These are phyloP conservation scores for Coemansia sp. DNA, from an alignment of 192 early-diverging fungal species.

Conservation along the genomic window DNA sequence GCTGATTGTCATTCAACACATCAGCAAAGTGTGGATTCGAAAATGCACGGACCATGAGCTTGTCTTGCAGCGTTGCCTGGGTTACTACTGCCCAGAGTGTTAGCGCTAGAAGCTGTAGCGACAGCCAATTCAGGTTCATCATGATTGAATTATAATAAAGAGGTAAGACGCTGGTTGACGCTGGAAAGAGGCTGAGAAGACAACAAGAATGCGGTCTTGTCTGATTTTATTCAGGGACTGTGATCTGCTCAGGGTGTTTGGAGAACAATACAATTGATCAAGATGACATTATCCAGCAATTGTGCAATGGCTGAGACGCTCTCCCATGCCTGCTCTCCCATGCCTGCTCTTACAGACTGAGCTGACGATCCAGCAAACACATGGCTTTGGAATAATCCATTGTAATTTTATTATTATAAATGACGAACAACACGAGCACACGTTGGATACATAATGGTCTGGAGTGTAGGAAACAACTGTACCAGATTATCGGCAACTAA, in stretches of 20 bases:
- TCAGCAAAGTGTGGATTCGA: slow-evolving; percentile 34
- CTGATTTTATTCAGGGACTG: too few relatives aligned
- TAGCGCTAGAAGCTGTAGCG: neutral
- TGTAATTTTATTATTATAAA: neutral
- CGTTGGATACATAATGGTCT: neutral
- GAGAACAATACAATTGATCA: neutral
- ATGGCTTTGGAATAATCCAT: too few relatives aligned
- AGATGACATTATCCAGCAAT: neutral
- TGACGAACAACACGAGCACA: neutral
- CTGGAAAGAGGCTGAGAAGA: too few relatives aligned
- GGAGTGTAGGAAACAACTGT: neutral
- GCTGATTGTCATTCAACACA: slow-evolving; percentile 32
- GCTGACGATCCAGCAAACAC: too few relatives aligned
- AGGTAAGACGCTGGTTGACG: neutral
- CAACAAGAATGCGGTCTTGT: too few relatives aligned
- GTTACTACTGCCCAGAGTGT: neutral
- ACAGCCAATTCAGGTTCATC: slow-evolving; percentile 6
- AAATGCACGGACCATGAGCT: slow-evolving; percentile 15
- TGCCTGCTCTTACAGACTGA: too few relatives aligned
- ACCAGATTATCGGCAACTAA: neutral
- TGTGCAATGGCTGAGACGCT: neutral
- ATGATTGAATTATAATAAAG: neutral
- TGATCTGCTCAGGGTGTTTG: neutral
- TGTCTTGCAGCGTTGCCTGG: neutral
- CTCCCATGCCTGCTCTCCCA: too few relatives aligned